Base-by-base conservation (phyloP, 768 basidiomycete genomes). In the Mycena amicta region DNA sequence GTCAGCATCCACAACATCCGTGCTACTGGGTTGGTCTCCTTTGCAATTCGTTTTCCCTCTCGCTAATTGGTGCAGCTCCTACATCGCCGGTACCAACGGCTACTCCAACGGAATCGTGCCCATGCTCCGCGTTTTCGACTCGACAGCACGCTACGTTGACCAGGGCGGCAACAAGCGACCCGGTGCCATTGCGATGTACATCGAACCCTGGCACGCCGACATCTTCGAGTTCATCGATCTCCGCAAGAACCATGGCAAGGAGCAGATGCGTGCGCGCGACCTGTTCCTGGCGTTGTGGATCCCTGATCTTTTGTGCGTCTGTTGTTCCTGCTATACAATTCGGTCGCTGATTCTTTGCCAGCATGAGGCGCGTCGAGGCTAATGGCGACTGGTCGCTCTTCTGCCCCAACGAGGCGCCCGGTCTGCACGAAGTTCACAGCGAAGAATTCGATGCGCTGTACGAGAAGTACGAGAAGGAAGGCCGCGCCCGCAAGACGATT, bases 121-220 rank as follows among this genome's bases (percentile, higher is more conserved):
- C 15, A 99, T 99, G 96, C 89, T 99, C 43, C 92, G 97, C 56
- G 96, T 93, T 0, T 98, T 90, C 73, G 95, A 99, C 68, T 93
- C 95, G 25, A 98, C 97, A 6, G 97, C 97, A 22, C 93, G 96
- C 37, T 98, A 98, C 68, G 97, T 98, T 55, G 97, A 98, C 72
- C 96, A 98, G 71, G 96, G 97, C 52, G 97, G 97, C 26, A 98
- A 98, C 83, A 98, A 98, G 78, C 91, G 97, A 25, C 97, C 97
- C 1, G 97, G 97, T 60, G 97, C 97, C 1, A 98, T 99, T 66
- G 92, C 97, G 18, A 92, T 99, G 72, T 99, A 99, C 77, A 80
- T 98, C 69, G 97, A 99, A 76, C 97, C 97, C 15, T 99, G 97
- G 97, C 97, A 99, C 70, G 85, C 93, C 18, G 97, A 98, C 72